Conservation (phyloP, 2,329 filamentous ascomycete species). For the Epichloe typhina region DNA sequence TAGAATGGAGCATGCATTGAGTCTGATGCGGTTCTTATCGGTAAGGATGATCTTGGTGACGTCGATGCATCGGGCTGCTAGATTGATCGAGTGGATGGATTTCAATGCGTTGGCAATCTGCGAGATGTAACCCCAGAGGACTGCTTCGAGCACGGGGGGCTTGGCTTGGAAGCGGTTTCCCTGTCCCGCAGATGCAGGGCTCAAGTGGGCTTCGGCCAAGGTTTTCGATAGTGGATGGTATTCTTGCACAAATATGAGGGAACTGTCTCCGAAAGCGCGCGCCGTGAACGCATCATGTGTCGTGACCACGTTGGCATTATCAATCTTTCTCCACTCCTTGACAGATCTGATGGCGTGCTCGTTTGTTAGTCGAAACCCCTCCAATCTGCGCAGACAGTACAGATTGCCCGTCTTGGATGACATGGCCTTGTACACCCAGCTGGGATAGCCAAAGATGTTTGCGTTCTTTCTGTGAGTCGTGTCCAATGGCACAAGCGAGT, state of each 20-base stretch:
- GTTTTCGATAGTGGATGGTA: slow-evolving; percentile 89
- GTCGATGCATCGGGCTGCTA: slow-evolving; percentile 79
- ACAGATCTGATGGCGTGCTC: slow-evolving; percentile 78
- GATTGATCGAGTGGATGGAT: slow-evolving; percentile 64
- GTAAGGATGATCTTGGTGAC: slow-evolving; percentile 82
- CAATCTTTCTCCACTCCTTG: slow-evolving; percentile 79
- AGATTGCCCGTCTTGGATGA: slow-evolving; percentile 78
- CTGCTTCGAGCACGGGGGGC: slow-evolving; percentile 49
- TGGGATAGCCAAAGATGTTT: slow-evolving; percentile 72
- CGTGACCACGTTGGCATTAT: slow-evolving; percentile 69
- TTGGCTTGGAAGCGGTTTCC: slow-evolving; percentile 33
- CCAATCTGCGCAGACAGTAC: slow-evolving; percentile 78
- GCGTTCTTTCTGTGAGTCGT: slow-evolving; percentile 66
- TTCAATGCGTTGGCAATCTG: slow-evolving; percentile 84
- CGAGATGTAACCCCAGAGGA: slow-evolving; percentile 83
- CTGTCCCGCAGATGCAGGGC: slow-evolving; percentile 22
- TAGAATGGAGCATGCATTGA: slow-evolving; percentile 78
- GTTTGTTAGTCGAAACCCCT: slow-evolving; percentile 79
- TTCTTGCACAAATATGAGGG: slow-evolving; percentile 84
- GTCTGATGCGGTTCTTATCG: slow-evolving; percentile 75
- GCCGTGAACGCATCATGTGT: slow-evolving; percentile 91
- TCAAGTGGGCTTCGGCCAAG: slow-evolving; percentile 68
- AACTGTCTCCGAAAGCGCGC: slow-evolving; percentile 84
- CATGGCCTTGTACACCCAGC: slow-evolving; percentile 90
- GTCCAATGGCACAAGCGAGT: slow-evolving; percentile 83